These are phyloP conservation scores for Niebla homalea DNA, from an alignment of 495 filamentous ascomycete genomes.

Conservation along the genomic window DNA sequence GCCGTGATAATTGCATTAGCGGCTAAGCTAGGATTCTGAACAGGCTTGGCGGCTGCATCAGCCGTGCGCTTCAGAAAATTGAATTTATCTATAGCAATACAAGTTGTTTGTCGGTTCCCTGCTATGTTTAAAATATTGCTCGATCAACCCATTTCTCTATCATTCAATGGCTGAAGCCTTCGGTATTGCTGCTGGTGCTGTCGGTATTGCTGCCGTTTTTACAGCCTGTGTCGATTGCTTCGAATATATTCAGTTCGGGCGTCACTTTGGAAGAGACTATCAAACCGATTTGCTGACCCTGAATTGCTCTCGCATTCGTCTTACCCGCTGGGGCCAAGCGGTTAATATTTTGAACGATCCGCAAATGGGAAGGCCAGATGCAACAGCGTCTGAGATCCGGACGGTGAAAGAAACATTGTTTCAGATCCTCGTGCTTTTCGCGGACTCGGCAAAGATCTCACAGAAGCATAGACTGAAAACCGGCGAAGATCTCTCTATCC, in stretches of 20 bases:
- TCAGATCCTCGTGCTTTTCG: conserved; percentile 18
- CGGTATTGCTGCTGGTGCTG: conserved; percentile 1
- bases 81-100: background rate
- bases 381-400: conserved; percentile 10
- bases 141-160: background rate
- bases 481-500: conserved; percentile 11
- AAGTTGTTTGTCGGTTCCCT: background rate
- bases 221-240: conserved; percentile 14
- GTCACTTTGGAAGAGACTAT: conserved; percentile 8
- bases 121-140: background rate
- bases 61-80: background rate
- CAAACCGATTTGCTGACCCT: conserved; percentile 2
- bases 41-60: background rate
- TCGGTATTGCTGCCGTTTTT: conserved; percentile 3
- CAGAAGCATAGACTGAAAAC: conserved; percentile 13
- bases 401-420: conserved; percentile 13
- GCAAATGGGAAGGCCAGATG: background rate
- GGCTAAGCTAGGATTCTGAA: background rate
- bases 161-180: background rate
- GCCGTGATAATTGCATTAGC: background rate
- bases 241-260: conserved; percentile 9
- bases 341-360: conserved; percentile 14
- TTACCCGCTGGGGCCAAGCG: conserved; percentile 19
- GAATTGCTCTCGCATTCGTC: conserved; percentile 1
- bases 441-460: conserved; percentile 15